Evolutionary conservation across 1,284 basidiomycete species (phyloP).

Genomic region (Papiliotrema terrestris): DNA sequence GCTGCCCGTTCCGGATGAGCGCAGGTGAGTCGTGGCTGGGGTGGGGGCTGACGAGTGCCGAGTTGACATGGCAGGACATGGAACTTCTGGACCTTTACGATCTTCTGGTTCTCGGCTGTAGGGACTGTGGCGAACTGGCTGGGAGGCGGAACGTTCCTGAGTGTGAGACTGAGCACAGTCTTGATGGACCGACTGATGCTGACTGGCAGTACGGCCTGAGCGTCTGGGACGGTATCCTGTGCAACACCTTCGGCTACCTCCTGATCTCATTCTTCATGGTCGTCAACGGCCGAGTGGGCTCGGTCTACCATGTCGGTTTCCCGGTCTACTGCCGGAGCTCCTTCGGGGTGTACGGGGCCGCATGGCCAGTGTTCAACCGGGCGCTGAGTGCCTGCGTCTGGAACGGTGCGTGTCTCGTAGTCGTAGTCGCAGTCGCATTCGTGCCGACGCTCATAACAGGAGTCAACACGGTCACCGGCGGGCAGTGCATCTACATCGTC

Average conservation of each 20-base stretch:
- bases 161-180: conserved; percentile 9
- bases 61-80: conserved; percentile 22
- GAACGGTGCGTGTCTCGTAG: conserved; percentile 56
- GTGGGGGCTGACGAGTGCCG: too few relatives aligned
- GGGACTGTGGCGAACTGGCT: conserved; percentile 32
- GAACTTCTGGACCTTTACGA: conserved; percentile 26
- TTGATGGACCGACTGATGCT: not conserved
- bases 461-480: conserved; percentile 29
- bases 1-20: conserved; percentile 24
- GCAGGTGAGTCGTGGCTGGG: conserved; percentile 11
- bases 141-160: conserved; percentile 23
- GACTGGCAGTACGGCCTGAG: conserved; percentile 19
- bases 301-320: conserved; percentile 34
- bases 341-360: conserved; percentile 74
- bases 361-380: conserved; percentile 77
- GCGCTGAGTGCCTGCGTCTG: conserved; percentile 65
- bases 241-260: conserved; percentile 27
- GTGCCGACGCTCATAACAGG: conserved; percentile 5
- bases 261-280: conserved; percentile 37
- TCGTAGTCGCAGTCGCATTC: too few relatives aligned
- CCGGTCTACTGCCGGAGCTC: conserved; percentile 68
- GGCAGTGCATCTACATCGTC: conserved; percentile 66
- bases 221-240: conserved; percentile 31
- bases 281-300: conserved; percentile 33
- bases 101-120: conserved; percentile 33